phyloP scores from a whole-genome alignment of 441 rosid genomes.

The Geranium incanum region DNA sequence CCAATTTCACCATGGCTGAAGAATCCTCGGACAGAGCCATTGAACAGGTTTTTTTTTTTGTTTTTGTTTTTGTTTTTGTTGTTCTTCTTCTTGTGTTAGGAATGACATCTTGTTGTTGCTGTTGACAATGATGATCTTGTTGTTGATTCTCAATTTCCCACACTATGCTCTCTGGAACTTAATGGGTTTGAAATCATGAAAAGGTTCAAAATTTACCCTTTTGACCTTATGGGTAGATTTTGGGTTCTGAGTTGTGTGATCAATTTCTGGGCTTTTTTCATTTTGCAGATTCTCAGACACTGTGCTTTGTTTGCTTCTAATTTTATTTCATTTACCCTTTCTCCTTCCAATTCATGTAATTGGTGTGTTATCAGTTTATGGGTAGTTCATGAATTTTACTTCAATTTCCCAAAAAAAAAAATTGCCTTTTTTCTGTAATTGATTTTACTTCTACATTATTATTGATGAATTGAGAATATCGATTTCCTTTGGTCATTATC shows the following conservation, averaged over 20 bases:
- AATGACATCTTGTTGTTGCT: neutral
- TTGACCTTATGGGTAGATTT: neutral
- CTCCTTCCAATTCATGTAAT: neutral
- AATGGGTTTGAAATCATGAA: neutral
- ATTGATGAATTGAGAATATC: neutral
- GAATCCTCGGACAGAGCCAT: neutral
- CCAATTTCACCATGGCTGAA: neutral
- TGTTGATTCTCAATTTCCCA: neutral
- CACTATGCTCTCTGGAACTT: too few species aligned
- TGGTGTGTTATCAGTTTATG: neutral
- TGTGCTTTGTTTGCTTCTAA: neutral
- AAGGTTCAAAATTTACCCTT: conserved; percentile 1
- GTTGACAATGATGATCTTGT: neutral
- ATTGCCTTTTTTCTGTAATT: neutral
- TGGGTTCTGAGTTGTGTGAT: neutral
- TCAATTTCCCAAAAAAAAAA: neutral
- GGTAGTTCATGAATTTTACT: neutral
- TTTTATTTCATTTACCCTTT: neutral
- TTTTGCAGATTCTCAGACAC: neutral
- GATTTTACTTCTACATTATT: too few species aligned
- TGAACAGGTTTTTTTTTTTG: neutral
- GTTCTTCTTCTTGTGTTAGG: too few species aligned
- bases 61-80: too few species aligned
- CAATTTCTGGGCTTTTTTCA: neutral
- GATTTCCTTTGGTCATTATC: neutral